These are phyloP conservation scores for Nasturtium officinale DNA, from an alignment of 345 rosid species.

Conservation along the genomic window DNA sequence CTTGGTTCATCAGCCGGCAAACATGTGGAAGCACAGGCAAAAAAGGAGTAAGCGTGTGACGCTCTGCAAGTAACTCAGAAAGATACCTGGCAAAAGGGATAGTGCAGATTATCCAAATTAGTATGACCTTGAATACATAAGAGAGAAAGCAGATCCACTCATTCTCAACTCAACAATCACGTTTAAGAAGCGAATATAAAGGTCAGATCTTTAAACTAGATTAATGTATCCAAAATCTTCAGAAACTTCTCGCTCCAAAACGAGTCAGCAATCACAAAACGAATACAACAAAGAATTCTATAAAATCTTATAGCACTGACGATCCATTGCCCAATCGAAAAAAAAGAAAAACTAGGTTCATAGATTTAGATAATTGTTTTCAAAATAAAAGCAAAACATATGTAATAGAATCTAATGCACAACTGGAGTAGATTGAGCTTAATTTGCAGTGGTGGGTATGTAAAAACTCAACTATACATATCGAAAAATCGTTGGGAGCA, in stretches of 20 bases:
- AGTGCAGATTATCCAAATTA: constrained; percentile 11
- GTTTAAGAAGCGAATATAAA: background rate
- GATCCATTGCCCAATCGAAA: background rate
- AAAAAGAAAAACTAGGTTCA: background rate
- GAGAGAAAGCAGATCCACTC: constrained; percentile 5
- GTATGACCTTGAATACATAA: constrained; percentile 26
- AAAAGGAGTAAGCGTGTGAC: constrained; percentile 73
- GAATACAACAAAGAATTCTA: background rate
- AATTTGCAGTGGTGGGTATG: constrained; percentile 24
- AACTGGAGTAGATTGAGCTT: constrained; percentile 12
- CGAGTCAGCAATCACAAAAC: constrained; percentile 10
- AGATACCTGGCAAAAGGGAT: constrained; percentile 63
- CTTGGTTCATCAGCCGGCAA: constrained; percentile 75
- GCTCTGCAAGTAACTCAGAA: constrained; percentile 76
- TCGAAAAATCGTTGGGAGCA: background rate
- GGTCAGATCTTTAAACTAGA: background rate
- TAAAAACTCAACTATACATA: constrained; percentile 2
- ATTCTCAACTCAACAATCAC: background rate
- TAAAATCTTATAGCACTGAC: constrained; percentile 3
- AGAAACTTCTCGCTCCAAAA: constrained; percentile 9
- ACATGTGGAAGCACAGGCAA: constrained; percentile 70
- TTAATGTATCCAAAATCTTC: background rate
- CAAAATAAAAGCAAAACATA: too few relatives aligned
- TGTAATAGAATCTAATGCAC: background rate
- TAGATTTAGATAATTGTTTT: too few relatives aligned